Base-by-base conservation (phyloP, 345 rosid species). In the Punica granatum region DNA sequence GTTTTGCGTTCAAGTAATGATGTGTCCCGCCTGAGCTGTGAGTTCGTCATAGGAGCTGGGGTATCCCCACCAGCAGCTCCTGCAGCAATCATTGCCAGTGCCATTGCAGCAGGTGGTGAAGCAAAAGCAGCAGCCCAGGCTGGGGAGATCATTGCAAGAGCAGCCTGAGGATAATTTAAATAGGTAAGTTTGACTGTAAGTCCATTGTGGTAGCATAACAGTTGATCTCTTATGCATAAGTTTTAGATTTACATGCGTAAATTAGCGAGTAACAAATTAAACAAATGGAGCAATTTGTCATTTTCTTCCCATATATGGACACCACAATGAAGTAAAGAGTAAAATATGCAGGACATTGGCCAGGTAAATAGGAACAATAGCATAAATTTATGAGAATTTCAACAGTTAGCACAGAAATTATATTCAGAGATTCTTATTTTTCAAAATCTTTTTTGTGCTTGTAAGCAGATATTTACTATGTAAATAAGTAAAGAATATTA, bases 81-180 rank as follows among this genome's bases (percentile, higher is more conserved):
- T 43, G 99, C 99, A 76, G 99, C 97, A 81, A 95, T 95, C 98
- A 95, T 95, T 59, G 99, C 97, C 82, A 95, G 79, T 33, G 99
- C 98, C 99, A 95, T 86, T 64, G 99, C 93, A 78, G 99, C 96
- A 67, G 99, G 99, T 59, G 99, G 99, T 69, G 99, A 95, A 37
- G 98, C 99, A 85, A 95, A 95, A 68, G 99, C 98, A 81, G 98
- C 97, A 63, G 96, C 98, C 99, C 99, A 95, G 73, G 86, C 77
- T 33, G 97, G 93, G 78, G 98, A 92, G 66, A 88, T 81, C 97
- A 95, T 92, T 54, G 90, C 83, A 76, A 90, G 86, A 76, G 98
- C 98, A 71, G 95, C 97, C 99, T 95, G 81, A 69, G 60, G 39
- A 43, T 23, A 34, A 36, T 2, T n/a, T 11, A 31, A 60, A 60